Evolutionary conservation across 352 stramenopile genomes (phyloP).

Genomic region (Globisporangium nagaii): DNA sequence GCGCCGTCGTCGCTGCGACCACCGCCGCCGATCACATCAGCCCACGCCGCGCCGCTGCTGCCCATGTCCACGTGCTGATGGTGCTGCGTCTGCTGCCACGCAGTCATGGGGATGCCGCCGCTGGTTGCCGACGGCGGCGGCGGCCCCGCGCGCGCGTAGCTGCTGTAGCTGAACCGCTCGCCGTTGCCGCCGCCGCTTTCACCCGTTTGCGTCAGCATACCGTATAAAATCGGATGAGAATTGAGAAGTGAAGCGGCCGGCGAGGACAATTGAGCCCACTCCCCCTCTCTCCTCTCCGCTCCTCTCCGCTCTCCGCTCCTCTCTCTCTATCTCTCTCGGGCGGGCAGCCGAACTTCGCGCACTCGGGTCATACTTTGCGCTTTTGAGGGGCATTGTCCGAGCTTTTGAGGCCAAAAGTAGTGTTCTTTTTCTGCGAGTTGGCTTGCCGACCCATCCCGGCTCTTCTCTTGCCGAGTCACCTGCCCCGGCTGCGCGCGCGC

Average conservation of each 20-base stretch:
- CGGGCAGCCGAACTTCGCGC: not conserved
- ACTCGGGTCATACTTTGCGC: not conserved
- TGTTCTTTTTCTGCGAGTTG: no score
- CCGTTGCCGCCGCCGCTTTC: not conserved
- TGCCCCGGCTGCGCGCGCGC: no score
- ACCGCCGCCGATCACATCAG: not conserved
- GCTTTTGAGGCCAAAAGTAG: not conserved
- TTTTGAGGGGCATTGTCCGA: not conserved
- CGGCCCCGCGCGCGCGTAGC: not conserved
- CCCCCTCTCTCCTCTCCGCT: not conserved
- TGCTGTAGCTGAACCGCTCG: not conserved
- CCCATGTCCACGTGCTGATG: constrained; percentile 3
- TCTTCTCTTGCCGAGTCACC: no score
- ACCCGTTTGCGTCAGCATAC: constrained; percentile 6
- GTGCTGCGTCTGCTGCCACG: constrained; percentile 1
- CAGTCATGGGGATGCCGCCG: no score
- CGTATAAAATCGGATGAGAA: constrained; percentile 1
- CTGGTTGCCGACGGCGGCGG: not conserved
- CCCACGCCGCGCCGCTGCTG: not conserved
- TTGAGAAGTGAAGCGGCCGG: not conserved
- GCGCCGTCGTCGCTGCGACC: not conserved
- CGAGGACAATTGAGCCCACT: constrained; percentile 3
- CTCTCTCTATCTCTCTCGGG: not conserved
- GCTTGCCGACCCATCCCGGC: no score
- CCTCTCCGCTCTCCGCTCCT: not conserved